A percentile compares a stretch with the other conserved stretches of the same genome.
Conservation (phyloP, 176 grass and related monocot genomes). For the maize (Zea mays) region DNA sequence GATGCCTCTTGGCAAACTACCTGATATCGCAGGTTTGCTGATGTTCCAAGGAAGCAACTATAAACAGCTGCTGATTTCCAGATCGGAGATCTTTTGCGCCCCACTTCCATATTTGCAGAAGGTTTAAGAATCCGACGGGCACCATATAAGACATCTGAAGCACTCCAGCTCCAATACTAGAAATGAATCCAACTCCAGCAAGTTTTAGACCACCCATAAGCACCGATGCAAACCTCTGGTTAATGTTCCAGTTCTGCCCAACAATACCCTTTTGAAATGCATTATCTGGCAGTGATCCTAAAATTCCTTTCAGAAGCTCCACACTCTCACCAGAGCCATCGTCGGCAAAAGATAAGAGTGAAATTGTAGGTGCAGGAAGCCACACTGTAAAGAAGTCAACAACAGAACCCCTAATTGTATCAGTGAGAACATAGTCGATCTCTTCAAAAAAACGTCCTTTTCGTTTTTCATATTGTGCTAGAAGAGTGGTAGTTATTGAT, state of each 20-base stretch:
- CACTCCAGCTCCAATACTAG: conserved; percentile 95
- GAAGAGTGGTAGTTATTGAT: conserved; percentile 88
- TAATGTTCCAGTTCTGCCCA: conserved; percentile 75
- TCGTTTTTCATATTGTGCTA: conserved; percentile 88
- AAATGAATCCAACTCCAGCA: conserved; percentile 84
- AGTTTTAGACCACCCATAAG: conserved; percentile 88
- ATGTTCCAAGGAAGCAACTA: conserved; percentile 87
- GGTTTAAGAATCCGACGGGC: conserved; percentile 62
- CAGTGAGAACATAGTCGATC: conserved; percentile 93
- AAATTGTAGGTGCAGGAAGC: conserved; percentile 97
- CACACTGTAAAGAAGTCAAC: conserved; percentile 99
- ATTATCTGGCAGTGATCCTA: conserved; percentile 91
- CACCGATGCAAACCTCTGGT: conserved; percentile 82
- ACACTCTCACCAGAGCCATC: conserved; percentile 74
- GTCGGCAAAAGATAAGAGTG: conserved; percentile 71
- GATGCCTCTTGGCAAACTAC: conserved; percentile 37
- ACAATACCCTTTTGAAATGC: conserved; percentile 86
- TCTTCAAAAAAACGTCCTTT: conserved; percentile 92
- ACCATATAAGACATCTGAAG: conserved; percentile 72
- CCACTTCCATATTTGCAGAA: conserved; percentile 41
- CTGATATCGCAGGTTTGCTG: conserved; percentile 98
- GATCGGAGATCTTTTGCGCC: conserved; percentile 65
- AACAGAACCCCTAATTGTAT: conserved; percentile 93
- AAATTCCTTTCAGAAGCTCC: conserved; percentile 75
- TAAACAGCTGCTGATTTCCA: conserved; percentile 81